phyloP scores from a whole-genome alignment of 768 basidiomycete species.

The Lactarius vividus region DNA sequence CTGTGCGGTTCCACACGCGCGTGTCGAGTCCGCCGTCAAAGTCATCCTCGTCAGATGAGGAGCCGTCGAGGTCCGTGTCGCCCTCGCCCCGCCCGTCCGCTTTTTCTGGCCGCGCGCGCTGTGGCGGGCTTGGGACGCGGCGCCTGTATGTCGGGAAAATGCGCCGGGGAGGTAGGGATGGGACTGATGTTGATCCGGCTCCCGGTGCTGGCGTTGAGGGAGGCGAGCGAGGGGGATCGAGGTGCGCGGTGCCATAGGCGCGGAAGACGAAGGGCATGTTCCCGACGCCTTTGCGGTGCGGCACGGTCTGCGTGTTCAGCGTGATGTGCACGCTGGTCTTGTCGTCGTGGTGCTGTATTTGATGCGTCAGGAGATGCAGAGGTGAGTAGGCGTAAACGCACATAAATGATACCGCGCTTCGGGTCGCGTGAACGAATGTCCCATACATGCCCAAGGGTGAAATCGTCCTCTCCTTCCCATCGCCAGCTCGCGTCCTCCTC shows the following conservation, averaged over 20 bases:
- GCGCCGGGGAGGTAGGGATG: not conserved
- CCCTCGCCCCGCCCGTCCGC: not conserved
- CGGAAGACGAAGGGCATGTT: conserved; percentile 62
- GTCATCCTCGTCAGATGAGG: conserved; percentile 22
- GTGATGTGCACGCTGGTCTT: conserved; percentile 61
- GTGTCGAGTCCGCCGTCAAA: conserved; percentile 29
- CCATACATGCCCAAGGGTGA: conserved; percentile 59
- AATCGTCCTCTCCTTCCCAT: conserved; percentile 72
- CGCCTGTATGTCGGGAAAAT: conserved; percentile 22
- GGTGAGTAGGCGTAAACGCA: conserved; percentile 37
- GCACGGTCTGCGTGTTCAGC: conserved; percentile 51
- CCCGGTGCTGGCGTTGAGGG: not conserved
- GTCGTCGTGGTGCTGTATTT: conserved; percentile 52
- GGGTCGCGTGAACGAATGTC: conserved; percentile 40
- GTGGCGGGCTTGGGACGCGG: not conserved
- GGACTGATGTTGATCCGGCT: not conserved
- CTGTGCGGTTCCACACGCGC: conserved; percentile 32
- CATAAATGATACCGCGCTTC: conserved; percentile 56
- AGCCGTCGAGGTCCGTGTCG: conserved; percentile 21
- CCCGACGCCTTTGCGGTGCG: conserved; percentile 52
- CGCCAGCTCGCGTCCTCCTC: conserved; percentile 49
- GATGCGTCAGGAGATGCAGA: not conserved
- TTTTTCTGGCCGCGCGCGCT: not conserved
- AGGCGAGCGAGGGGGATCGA: conserved; percentile 16
- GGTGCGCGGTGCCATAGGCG: conserved; percentile 37